phyloP scores from a whole-genome alignment of 164 flowering plant species.

The Sextonia rubra region DNA sequence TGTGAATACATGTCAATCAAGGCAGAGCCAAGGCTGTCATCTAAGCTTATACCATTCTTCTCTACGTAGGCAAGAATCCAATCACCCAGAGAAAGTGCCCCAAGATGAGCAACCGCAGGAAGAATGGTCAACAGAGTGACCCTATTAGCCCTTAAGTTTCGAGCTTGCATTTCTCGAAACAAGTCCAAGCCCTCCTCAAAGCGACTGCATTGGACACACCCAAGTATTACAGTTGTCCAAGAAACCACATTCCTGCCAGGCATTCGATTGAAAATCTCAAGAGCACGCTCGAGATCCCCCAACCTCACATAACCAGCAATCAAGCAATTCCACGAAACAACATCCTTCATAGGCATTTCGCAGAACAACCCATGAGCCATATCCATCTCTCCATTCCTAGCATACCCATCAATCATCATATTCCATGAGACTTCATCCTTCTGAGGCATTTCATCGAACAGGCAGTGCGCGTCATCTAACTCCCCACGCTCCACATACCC shows the following conservation, averaged over 20 bases:
- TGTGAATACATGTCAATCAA: constrained; percentile 26
- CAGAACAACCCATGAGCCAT: constrained; percentile 20
- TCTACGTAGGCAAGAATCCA: constrained; percentile 26
- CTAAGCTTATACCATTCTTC: constrained; percentile 14
- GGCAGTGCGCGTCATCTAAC: constrained; percentile 12
- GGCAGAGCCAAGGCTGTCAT: constrained; percentile 16
- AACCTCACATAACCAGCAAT: constrained; percentile 22
- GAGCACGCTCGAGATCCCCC: constrained; percentile 18
- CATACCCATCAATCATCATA: constrained; percentile 25
- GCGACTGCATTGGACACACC: constrained; percentile 17
- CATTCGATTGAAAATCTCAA: constrained; percentile 21
- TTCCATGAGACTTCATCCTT: constrained; percentile 28
- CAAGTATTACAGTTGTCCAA: constrained; percentile 28
- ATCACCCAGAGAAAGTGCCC: constrained; percentile 47
- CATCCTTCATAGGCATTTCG: constrained; percentile 24
- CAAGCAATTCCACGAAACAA: constrained; percentile 30
- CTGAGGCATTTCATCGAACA: constrained; percentile 25
- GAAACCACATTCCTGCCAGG: constrained; percentile 29
- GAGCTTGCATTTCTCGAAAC: constrained; percentile 26
- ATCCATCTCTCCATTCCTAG: constrained; percentile 24
- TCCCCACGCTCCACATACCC: constrained; percentile 25
- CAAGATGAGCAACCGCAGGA: constrained; percentile 44
- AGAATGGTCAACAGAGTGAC: constrained; percentile 30
- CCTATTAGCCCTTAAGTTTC: constrained; percentile 26
- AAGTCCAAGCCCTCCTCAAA: constrained; percentile 26